These are phyloP conservation scores for Calonectria henricotiae DNA, from an alignment of 2,329 filamentous ascomycete species.

Conservation along the genomic window DNA sequence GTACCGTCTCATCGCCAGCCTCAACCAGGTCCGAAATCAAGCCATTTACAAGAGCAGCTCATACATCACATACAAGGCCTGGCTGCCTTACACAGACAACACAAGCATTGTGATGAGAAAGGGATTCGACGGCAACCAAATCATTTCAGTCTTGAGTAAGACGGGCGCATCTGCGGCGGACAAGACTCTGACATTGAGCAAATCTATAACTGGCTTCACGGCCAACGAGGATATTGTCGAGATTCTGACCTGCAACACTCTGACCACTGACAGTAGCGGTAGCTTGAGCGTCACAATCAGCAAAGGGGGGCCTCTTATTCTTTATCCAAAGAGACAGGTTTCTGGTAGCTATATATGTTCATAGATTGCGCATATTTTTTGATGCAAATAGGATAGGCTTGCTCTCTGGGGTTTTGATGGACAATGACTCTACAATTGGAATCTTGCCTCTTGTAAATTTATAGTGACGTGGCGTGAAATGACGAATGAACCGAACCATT, in stretches of 20 bases:
- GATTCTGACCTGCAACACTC: slow-evolving; percentile 29
- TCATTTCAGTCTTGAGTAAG: slow-evolving; percentile 43
- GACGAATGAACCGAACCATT: not conserved
- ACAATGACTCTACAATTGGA: too few relatives aligned
- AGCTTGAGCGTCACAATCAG: slow-evolving; percentile 37
- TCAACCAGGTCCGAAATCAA: slow-evolving; percentile 42
- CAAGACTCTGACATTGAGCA: slow-evolving; percentile 25
- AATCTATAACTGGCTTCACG: slow-evolving; percentile 34
- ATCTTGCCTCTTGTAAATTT: not conserved
- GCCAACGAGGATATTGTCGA: slow-evolving; percentile 36
- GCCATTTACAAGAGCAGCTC: slow-evolving; percentile 40
- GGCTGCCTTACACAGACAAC: slow-evolving; percentile 36
- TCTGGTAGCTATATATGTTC: slow-evolving; percentile 36
- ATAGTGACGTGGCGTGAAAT: not conserved
- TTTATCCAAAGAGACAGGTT: slow-evolving; percentile 41
- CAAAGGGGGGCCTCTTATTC: slow-evolving; percentile 36
- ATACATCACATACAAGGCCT: slow-evolving; percentile 41
- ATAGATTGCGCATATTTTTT: not conserved
- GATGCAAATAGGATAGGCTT: not conserved
- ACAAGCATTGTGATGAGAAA: slow-evolving; percentile 39
- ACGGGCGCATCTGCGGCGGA: slow-evolving; percentile 30
- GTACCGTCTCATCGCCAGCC: slow-evolving; percentile 36
- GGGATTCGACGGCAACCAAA: slow-evolving; percentile 40
- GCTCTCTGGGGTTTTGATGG: too few relatives aligned
- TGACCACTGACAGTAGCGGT: slow-evolving; percentile 30